Evolutionary conservation across 805 yeast genomes (phyloP).

Genomic region (Candida sphagnicola): DNA sequence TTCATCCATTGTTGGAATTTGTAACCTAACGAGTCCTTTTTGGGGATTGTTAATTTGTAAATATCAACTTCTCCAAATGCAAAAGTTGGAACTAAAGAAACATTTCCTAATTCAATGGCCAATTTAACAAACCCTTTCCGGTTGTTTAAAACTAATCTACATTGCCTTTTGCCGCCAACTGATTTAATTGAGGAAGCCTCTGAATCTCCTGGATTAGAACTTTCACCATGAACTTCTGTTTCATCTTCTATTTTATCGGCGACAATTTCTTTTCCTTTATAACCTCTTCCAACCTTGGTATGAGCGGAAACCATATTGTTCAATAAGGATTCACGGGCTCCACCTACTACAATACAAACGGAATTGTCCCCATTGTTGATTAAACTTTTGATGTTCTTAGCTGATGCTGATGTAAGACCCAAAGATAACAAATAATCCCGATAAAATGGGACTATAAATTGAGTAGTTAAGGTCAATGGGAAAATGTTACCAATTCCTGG

Average conservation of each 20-base stretch:
- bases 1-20: conserved; percentile 72
- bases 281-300: conserved; percentile 34
- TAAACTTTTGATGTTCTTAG: conserved; percentile 62
- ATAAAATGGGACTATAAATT: conserved; percentile 79
- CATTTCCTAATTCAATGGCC: conserved; percentile 77
- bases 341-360: conserved; percentile 90
- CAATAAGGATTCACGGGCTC: conserved; percentile 85
- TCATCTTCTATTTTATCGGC: conserved; percentile 8
- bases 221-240: conserved; percentile 7
- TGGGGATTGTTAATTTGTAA: conserved; percentile 40
- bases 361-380: conserved; percentile 63
- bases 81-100: conserved; percentile 78
- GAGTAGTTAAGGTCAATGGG: conserved; percentile 75
- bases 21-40: conserved; percentile 43
- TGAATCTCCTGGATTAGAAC: not conserved
- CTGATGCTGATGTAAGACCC: conserved; percentile 84
- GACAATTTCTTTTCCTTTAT: conserved; percentile 12
- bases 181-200: conserved; percentile 1
- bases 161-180: conserved; percentile 32
- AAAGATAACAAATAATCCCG: conserved; percentile 78
- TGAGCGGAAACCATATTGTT: conserved; percentile 34
- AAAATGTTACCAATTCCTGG: conserved; percentile 80
- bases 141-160: conserved; percentile 66
- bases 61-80: conserved; percentile 85
- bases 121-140: conserved; percentile 87